Evolutionary conservation across 2,329 filamentous ascomycete species (phyloP).

Genomic region (Fusarium armeniacum): DNA sequence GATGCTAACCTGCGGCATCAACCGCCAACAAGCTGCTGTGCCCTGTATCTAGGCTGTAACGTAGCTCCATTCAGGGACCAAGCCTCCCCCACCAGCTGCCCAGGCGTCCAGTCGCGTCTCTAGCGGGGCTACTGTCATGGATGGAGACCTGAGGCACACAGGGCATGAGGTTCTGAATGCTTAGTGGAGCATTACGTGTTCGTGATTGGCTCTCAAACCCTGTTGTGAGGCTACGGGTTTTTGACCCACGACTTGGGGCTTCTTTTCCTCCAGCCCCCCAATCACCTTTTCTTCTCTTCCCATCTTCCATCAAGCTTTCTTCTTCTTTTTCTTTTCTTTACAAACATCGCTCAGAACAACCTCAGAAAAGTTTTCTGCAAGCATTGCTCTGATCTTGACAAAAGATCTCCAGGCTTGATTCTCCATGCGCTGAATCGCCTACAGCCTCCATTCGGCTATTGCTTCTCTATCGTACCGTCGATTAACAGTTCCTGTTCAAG

Average conservation of each 20-base stretch:
- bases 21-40: conserved; percentile 1
- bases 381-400: conserved; percentile 39
- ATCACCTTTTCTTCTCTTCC: conserved; percentile 47
- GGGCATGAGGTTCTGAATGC: conserved; percentile 9
- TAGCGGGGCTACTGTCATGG: conserved; percentile 7
- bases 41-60: background rate
- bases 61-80: conserved; percentile 15
- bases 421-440: conserved; percentile 46
- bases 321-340: conserved; percentile 32
- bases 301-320: conserved; percentile 40
- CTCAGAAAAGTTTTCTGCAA: conserved; percentile 18
- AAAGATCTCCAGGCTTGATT: conserved; percentile 43
- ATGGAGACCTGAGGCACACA: conserved; percentile 44
- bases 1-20: conserved; percentile 9
- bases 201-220: conserved; percentile 43
- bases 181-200: conserved; percentile 12
- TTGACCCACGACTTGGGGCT: conserved; percentile 44
- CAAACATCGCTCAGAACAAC: conserved; percentile 22
- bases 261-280: conserved; percentile 49
- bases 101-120: background rate
- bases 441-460: conserved; percentile 44
- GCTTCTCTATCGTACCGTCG: conserved; percentile 19
- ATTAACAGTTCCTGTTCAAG: conserved; percentile 31
- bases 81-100: conserved; percentile 3
- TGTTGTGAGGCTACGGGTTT: conserved; percentile 28